A percentile compares a stretch with the other conserved stretches of the same genome.
Conservation (phyloP, 768 basidiomycete genomes). For the Macrolepiota fuliginosa region DNA sequence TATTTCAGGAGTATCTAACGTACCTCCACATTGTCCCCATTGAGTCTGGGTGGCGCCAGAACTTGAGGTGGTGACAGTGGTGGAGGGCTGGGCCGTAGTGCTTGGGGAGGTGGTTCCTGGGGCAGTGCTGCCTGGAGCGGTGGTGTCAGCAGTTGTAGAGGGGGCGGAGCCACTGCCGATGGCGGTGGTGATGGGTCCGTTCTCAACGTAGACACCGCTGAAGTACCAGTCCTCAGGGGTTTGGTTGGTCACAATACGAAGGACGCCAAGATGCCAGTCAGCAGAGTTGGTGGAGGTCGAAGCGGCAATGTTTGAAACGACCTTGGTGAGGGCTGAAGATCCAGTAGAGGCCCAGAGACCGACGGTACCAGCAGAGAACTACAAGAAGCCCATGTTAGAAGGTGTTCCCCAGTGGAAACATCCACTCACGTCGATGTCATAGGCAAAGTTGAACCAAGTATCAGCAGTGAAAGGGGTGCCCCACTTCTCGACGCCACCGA, state of each 20-base stretch:
- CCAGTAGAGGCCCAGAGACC: conserved; percentile 59
- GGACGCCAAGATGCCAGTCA: conserved; percentile 62
- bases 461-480: conserved; percentile 46
- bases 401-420: neutral
- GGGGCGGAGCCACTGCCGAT: conserved; percentile 39
- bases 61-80: conserved; percentile 29
- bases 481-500: conserved; percentile 45
- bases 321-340: conserved; percentile 43
- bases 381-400: neutral
- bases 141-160: too few species aligned
- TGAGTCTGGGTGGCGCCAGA: conserved; percentile 38
- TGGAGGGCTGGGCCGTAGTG: conserved; percentile 19
- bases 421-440: conserved; percentile 54
- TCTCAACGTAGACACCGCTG: conserved; percentile 61
- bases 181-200: conserved; percentile 50
- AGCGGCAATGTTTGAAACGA: conserved; percentile 44
- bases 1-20: conserved; percentile 1
- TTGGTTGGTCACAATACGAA: conserved; percentile 48
- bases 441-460: conserved; percentile 66
- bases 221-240: conserved; percentile 56
- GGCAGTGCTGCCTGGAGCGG: conserved; percentile 15
- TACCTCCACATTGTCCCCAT: conserved; percentile 55
- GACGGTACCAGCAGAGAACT: conserved; percentile 53
- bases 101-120: conserved; percentile 22
- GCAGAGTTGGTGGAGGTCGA: conserved; percentile 56